A percentile compares a stretch with the other conserved stretches of the same genome.
Conservation (phyloP, 192 early-diverging fungal species). For the Chytriomyces hyalinus region DNA sequence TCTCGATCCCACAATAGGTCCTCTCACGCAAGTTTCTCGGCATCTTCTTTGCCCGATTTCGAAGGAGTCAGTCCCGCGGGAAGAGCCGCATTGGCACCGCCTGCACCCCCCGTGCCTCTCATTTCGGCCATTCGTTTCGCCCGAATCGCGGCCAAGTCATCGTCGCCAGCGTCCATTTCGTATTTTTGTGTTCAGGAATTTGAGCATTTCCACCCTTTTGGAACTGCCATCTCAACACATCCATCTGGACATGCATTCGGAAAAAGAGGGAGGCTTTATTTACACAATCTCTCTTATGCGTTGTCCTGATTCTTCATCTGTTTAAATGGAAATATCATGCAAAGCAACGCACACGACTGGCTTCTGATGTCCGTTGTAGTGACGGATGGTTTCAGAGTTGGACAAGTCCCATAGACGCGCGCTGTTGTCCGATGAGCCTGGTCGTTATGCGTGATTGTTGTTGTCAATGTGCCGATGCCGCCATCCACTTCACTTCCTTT, state of each 20-base stretch:
- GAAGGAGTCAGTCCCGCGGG: conserved; percentile 51
- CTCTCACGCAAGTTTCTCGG: conserved; percentile 68
- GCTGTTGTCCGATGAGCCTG: conserved; percentile 83
- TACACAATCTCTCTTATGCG: not conserved
- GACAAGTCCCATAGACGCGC: conserved; percentile 83
- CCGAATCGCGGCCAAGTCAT: conserved; percentile 78
- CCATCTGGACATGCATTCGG: too few relatives aligned
- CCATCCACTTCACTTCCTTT: not conserved
- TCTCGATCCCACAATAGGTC: not conserved
- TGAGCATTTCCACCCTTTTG: not conserved
- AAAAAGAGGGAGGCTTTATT: not conserved
- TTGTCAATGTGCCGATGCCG: not conserved
- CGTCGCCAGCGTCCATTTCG: conserved; percentile 64
- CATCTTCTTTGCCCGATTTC: conserved; percentile 65
- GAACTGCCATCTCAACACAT: too few relatives aligned
- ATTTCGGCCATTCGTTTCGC: conserved; percentile 71
- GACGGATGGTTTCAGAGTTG: conserved; percentile 77
- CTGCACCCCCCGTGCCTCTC: conserved; percentile 45
- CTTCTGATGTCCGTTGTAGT: conserved; percentile 91
- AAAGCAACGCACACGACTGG: conserved; percentile 85
- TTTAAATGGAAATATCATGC: conserved; percentile 69
- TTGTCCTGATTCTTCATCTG: not conserved
- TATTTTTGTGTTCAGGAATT: conserved; percentile 28
- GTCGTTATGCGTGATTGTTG: not conserved
- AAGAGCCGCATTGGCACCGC: conserved; percentile 29